Evolutionary conservation across 805 yeast species (phyloP).

Genomic region (Metschnikowia henanensis): DNA sequence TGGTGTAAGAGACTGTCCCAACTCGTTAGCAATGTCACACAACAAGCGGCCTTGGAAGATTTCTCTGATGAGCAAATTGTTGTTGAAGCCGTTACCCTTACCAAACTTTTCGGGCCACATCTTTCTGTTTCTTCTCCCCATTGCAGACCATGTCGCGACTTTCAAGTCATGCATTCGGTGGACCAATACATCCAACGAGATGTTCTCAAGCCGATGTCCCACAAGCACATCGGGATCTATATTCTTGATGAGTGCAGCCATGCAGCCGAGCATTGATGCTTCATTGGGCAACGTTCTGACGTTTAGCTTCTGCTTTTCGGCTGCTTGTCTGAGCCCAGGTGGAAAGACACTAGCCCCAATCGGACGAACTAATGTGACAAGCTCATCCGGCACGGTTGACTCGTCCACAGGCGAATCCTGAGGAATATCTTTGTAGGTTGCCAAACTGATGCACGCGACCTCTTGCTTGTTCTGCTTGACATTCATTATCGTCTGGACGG

Average conservation of each 20-base stretch:
- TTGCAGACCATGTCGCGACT: constrained; percentile 72
- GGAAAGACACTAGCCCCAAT: constrained; percentile 66
- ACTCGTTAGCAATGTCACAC: constrained; percentile 91
- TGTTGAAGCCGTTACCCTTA: constrained; percentile 49
- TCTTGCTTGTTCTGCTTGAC: constrained; percentile 78
- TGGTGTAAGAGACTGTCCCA: constrained; percentile 89
- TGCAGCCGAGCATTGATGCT: constrained; percentile 67
- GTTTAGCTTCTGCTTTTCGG: constrained; percentile 51
- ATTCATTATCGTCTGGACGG: constrained; percentile 81
- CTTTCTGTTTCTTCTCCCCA: constrained; percentile 81
- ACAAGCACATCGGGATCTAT: constrained; percentile 90
- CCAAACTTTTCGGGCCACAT: constrained; percentile 78
- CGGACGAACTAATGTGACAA: constrained; percentile 80
- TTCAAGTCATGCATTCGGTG: constrained; percentile 77
- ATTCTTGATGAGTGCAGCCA: constrained; percentile 66
- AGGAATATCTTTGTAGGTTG: constrained; percentile 66
- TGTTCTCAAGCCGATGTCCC: constrained; percentile 83
- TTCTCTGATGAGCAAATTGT: constrained; percentile 59
- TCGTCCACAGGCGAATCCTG: constrained; percentile 77
- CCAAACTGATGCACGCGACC: constrained; percentile 76
- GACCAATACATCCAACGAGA: constrained; percentile 74
- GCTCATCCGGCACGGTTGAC: constrained; percentile 55
- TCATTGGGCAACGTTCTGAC: constrained; percentile 71
- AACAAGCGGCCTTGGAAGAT: constrained; percentile 81
- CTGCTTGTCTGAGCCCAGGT: constrained; percentile 66